Conservation (phyloP, 2,329 filamentous ascomycete genomes). For the Fusarium sp. region DNA sequence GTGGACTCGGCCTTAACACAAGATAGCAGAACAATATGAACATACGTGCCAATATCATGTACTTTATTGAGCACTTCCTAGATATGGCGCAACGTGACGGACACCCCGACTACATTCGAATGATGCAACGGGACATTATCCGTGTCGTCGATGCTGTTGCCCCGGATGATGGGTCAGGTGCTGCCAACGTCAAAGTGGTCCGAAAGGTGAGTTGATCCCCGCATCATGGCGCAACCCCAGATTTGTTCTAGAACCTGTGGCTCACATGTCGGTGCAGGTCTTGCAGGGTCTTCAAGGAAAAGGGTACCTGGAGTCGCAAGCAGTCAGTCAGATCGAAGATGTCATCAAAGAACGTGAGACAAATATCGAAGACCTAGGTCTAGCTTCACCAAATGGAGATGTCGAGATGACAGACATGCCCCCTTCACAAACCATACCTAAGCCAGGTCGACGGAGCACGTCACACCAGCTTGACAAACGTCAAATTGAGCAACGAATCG, state of each 20-base stretch:
- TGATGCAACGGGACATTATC: constrained; percentile 95
- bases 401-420: constrained; percentile 54
- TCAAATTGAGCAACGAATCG: constrained; percentile 94
- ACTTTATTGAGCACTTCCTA: constrained; percentile 95
- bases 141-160: constrained; percentile 92
- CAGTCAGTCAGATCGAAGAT: constrained; percentile 82
- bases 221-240: background rate
- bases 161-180: constrained; percentile 84
- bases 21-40: constrained; percentile 87
- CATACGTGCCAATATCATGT: constrained; percentile 97
- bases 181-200: constrained; percentile 93
- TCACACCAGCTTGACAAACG: constrained; percentile 74
- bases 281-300: constrained; percentile 76
- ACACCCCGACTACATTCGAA: constrained; percentile 84
- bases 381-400: constrained; percentile 61
- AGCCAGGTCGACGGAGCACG: constrained; percentile 45
- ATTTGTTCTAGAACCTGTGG: background rate
- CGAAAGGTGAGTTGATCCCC: constrained; percentile 68
- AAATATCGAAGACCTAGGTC: constrained; percentile 64
- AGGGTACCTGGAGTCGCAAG: constrained; percentile 76
- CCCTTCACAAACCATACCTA: constrained; percentile 53
- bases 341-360: constrained; percentile 83
- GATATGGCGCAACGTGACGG: constrained; percentile 83
- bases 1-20: constrained; percentile 8
- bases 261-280: constrained; percentile 57